These are phyloP conservation scores for Chiua sp. DNA, from an alignment of 1,284 basidiomycete genomes.

Conservation along the genomic window DNA sequence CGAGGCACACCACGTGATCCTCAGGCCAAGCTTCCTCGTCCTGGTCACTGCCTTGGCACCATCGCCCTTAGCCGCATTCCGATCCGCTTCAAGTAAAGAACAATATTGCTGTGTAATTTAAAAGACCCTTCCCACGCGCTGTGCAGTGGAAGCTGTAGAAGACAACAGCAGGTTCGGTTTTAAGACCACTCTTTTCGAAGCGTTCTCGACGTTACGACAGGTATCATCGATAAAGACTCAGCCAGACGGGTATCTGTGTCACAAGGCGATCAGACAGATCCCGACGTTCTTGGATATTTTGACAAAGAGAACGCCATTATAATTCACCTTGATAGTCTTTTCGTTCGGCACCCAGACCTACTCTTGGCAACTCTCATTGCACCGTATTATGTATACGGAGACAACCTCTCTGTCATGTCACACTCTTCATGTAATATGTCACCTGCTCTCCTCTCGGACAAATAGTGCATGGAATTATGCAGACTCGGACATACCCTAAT, in stretches of 20 bases:
- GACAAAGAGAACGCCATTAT: conserved; percentile 48
- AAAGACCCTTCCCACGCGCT: conserved; percentile 51
- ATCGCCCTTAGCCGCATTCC: too few relatives aligned
- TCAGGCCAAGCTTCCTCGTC: too few relatives aligned
- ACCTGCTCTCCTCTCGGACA: conserved; percentile 85
- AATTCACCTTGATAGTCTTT: conserved; percentile 62
- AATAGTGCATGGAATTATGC: conserved; percentile 91
- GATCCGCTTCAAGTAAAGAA: too few relatives aligned
- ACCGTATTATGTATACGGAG: conserved; percentile 81
- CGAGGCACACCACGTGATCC: too few relatives aligned
- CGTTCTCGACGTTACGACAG: conserved; percentile 32
- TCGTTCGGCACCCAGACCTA: conserved; percentile 90
- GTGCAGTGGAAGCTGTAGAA: conserved; percentile 51
- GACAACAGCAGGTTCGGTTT: conserved; percentile 27
- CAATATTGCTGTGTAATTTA: conserved; percentile 25
- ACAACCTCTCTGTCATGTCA: conserved; percentile 73
- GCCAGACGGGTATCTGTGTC: conserved; percentile 47
- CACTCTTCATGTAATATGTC: conserved; percentile 63
- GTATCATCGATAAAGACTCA: conserved; percentile 50
- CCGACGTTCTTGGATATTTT: conserved; percentile 67
- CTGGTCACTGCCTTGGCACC: too few relatives aligned
- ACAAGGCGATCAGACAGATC: conserved; percentile 69
- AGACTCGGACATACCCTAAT: conserved; percentile 74
- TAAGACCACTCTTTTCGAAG: conserved; percentile 9
- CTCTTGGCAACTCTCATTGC: conserved; percentile 89